These are phyloP conservation scores for Russula vinacea DNA, from an alignment of 768 basidiomycete species.

Conservation along the genomic window DNA sequence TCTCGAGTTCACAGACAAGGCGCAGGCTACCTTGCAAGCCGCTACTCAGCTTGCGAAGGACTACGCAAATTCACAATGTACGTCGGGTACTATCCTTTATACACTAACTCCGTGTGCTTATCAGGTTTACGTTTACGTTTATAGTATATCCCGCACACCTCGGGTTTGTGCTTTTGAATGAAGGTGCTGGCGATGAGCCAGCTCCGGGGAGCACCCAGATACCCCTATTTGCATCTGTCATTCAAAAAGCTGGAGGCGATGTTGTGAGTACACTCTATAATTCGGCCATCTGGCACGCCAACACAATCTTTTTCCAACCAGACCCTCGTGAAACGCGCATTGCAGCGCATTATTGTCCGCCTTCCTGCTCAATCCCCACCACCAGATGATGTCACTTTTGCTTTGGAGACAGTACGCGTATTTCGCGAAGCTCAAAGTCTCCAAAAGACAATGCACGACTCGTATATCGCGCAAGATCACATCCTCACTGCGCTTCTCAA, in stretches of 20 bases:
- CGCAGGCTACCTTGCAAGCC: slow-evolving; percentile 62
- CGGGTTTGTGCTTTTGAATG: slow-evolving; percentile 76
- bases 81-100: slow-evolving; percentile 25
- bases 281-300: background rate
- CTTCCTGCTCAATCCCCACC: slow-evolving; percentile 81
- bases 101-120: background rate
- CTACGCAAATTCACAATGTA: slow-evolving; percentile 78
- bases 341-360: slow-evolving; percentile 76
- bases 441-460: slow-evolving; percentile 84
- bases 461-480: slow-evolving; percentile 92
- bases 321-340: slow-evolving; percentile 58
- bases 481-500: slow-evolving; percentile 81
- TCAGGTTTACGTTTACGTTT: slow-evolving; percentile 9
- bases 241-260: slow-evolving; percentile 83
- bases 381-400: slow-evolving; percentile 73
- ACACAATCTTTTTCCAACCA: slow-evolving; percentile 34
- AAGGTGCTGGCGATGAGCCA: slow-evolving; percentile 44
- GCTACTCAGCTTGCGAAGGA: slow-evolving; percentile 82
- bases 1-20: slow-evolving; percentile 84
- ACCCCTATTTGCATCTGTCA: slow-evolving; percentile 73
- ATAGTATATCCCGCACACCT: slow-evolving; percentile 82
- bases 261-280: slow-evolving; percentile 48
- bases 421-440: slow-evolving; percentile 72
- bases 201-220: slow-evolving; percentile 41
- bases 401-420: slow-evolving; percentile 54